Percentiles rank a stretch among this genome's conserved stretches.
phyloP scores from a whole-genome alignment of 106 monocot species.

The Allium sativum region DNA sequence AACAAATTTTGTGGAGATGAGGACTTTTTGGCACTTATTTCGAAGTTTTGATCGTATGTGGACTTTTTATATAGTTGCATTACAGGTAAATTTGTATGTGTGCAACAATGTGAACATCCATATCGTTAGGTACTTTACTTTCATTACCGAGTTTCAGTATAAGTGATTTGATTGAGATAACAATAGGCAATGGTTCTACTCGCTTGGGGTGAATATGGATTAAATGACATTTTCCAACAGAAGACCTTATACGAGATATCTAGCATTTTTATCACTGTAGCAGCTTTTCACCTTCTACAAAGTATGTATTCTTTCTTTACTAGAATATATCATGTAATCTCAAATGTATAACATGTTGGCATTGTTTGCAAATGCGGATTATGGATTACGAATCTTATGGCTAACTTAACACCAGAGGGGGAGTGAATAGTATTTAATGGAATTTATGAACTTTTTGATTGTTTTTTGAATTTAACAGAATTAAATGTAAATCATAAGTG shows the following conservation, averaged over 20 bases:
- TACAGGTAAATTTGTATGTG: conserved; percentile 48
- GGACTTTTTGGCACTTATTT: conserved; percentile 98
- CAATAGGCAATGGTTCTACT: conserved; percentile 76
- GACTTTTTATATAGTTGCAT: conserved; percentile 76
- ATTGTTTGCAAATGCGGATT: no score
- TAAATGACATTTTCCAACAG: conserved; percentile 45
- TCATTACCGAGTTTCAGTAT: background rate
- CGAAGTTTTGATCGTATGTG: conserved; percentile 98
- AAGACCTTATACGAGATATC: conserved; percentile 54
- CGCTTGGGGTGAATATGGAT: conserved; percentile 56
- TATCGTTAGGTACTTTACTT: no score
- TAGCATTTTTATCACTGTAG: conserved; percentile 91
- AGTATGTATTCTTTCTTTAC: conserved; percentile 30
- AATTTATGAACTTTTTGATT: no score
- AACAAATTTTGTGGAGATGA: conserved; percentile 84
- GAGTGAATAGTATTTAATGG: no score
- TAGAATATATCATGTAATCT: no score
- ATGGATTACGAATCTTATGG: no score
- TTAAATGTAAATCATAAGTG: no score
- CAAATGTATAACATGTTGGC: no score
- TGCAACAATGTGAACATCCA: background rate
- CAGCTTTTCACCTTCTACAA: conserved; percentile 75
- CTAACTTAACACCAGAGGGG: no score
- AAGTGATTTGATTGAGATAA: background rate
- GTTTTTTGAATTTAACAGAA: conserved; percentile 89